A percentile compares a stretch with the other conserved stretches of the same genome.
Conservation (phyloP, 1,284 basidiomycete genomes). For the Cryptococcus sp. region DNA sequence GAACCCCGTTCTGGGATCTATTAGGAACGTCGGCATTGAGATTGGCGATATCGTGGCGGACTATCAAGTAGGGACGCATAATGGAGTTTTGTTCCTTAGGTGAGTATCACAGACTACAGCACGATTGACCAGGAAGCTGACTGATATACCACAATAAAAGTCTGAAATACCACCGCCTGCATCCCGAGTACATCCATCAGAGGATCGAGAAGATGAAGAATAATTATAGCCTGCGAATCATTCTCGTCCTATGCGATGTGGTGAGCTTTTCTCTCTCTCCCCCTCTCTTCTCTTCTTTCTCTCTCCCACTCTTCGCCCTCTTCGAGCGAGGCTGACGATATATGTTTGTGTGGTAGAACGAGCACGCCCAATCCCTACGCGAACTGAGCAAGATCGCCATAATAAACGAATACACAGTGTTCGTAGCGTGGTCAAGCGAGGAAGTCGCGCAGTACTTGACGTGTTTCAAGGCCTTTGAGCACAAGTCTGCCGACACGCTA, state of each 20-base stretch:
- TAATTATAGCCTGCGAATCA: conserved; percentile 78
- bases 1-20: conserved; percentile 81
- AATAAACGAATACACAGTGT: conserved; percentile 87
- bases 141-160: conserved; percentile 55
- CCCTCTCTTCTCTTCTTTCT: not conserved
- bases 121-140: not conserved
- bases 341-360: conserved; percentile 61
- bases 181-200: conserved; percentile 95
- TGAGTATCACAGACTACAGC: conserved; percentile 40
- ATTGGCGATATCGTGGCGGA: conserved; percentile 92
- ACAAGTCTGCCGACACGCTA: conserved; percentile 89
- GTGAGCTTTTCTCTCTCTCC: too few species aligned
- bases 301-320: not conserved
- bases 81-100: conserved; percentile 90
- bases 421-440: conserved; percentile 87
- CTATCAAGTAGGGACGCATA: conserved; percentile 93
- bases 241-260: conserved; percentile 91
- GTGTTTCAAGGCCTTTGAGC: conserved; percentile 90
- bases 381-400: conserved; percentile 92
- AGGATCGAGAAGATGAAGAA: conserved; percentile 83
- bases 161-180: conserved; percentile 90
- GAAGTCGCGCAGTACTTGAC: conserved; percentile 91
- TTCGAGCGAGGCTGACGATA: not conserved
- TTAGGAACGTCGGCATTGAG: conserved; percentile 88
- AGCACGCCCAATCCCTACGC: conserved; percentile 85